Conservation (phyloP, 108 stramenopile genomes). For the Stephanodiscus triporus region DNA sequence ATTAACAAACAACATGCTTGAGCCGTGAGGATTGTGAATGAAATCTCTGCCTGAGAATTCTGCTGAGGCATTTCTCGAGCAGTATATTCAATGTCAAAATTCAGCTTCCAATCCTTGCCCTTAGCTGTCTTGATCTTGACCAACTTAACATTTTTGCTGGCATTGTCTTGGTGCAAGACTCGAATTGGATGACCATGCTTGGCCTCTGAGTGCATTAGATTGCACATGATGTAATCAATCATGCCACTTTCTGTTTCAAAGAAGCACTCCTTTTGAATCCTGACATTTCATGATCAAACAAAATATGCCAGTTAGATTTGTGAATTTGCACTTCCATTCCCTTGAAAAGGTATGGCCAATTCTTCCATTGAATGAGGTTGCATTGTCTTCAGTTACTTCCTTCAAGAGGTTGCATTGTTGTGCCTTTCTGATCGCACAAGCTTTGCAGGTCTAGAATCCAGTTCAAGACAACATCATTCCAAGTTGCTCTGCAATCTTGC, state of each 20-base stretch:
- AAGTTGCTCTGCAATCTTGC: constrained; percentile 20
- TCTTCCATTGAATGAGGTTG: constrained; percentile 7
- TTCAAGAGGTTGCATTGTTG: constrained; percentile 17
- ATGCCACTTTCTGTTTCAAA: constrained; percentile 19
- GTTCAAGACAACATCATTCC: constrained; percentile 4
- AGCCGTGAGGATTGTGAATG: constrained; percentile 3
- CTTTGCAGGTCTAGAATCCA: constrained; percentile 26
- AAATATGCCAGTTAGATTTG: constrained; percentile 8
- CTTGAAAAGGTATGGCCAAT: constrained; percentile 9
- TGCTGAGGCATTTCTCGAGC: constrained; percentile 28
- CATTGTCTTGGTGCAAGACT: constrained; percentile 23
- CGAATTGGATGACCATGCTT: too few relatives aligned
- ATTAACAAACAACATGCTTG: too few relatives aligned
- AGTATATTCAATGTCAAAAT: constrained; percentile 25
- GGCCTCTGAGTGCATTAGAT: too few relatives aligned
- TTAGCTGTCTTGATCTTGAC: constrained; percentile 17
- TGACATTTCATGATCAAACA: constrained; percentile 32
- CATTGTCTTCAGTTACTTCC: neutral
- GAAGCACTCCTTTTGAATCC: constrained; percentile 17
- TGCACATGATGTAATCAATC: too few relatives aligned
- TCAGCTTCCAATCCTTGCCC: constrained; percentile 35
- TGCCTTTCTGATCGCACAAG: too few relatives aligned
- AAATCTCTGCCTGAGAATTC: constrained; percentile 26
- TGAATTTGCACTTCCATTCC: neutral
- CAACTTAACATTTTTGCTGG: constrained; percentile 28